A percentile compares a stretch with the other conserved stretches of the same genome.
Evolutionary conservation across 352 stramenopile genomes (phyloP).

Genomic region (Phytophthora sp.): DNA sequence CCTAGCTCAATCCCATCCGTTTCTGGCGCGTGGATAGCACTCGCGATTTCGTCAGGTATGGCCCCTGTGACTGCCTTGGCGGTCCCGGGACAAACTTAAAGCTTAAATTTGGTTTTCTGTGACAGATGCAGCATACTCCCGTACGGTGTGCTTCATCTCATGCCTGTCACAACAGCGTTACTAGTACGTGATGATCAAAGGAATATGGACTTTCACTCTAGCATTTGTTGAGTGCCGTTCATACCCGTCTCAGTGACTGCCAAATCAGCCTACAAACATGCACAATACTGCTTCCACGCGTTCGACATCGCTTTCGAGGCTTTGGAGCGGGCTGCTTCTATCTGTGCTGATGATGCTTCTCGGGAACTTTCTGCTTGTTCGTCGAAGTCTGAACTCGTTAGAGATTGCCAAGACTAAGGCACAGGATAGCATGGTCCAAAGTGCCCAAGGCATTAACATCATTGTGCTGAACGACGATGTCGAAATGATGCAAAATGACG

Average conservation of each 20-base stretch:
- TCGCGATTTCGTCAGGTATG: too few species aligned
- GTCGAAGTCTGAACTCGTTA: background rate
- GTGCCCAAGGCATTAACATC: background rate
- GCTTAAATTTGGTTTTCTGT: constrained; percentile 1
- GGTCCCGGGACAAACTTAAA: too few species aligned
- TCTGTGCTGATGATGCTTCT: background rate
- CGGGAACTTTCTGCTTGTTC: background rate
- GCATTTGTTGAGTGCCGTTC: background rate
- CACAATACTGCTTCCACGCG: background rate
- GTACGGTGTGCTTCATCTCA: background rate
- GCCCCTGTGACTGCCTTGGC: too few species aligned
- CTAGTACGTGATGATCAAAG: background rate
- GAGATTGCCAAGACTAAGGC: background rate
- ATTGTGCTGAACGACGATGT: background rate
- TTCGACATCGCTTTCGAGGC: background rate
- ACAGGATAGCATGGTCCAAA: background rate
- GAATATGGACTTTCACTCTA: background rate
- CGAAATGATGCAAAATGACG: background rate
- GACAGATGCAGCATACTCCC: background rate
- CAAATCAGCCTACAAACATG: background rate
- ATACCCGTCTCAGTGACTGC: background rate
- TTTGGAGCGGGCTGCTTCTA: background rate
- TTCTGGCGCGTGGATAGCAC: too few species aligned
- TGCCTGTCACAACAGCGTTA: background rate
- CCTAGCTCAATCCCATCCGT: too few species aligned